Evolutionary conservation across 1,284 basidiomycete species (phyloP).

Genomic region (Cutaneotrichosporon sp.): DNA sequence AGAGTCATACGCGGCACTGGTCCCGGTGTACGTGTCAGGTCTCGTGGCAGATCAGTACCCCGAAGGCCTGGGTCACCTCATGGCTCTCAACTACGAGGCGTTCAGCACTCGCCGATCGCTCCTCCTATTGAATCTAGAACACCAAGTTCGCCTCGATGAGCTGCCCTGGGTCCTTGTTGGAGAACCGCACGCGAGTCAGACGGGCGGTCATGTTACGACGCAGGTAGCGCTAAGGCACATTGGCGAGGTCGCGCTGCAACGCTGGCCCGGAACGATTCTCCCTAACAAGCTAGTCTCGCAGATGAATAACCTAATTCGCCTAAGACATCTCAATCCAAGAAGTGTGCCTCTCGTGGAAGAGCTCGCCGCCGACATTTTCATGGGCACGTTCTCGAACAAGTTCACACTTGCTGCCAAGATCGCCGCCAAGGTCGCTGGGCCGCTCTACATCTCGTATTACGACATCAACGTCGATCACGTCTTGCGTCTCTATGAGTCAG

Average conservation of each 20-base stretch:
- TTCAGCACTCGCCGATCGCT: slow-evolving; percentile 9
- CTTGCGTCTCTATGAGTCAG: not conserved
- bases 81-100: slow-evolving; percentile 7
- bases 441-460: slow-evolving; percentile 4
- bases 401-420: not conserved
- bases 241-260: not conserved
- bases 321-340: not conserved
- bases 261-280: slow-evolving; percentile 10
- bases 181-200: not conserved
- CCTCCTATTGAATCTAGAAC: slow-evolving; percentile 5
- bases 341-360: slow-evolving; percentile 3
- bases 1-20: not conserved
- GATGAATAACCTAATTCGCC: not conserved
- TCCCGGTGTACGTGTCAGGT: not conserved
- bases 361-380: slow-evolving; percentile 11
- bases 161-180: slow-evolving; percentile 7
- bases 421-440: not conserved
- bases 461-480: not conserved
- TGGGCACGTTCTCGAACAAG: slow-evolving; percentile 9
- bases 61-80: slow-evolving; percentile 3
- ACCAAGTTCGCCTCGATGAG: slow-evolving; percentile 11
- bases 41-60: not conserved
- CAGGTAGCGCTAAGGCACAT: not conserved
- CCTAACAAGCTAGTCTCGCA: slow-evolving; percentile 9
- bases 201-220: not conserved